These are phyloP conservation scores for Galeopsis tetrahit DNA, from an alignment of 257 asterid genomes.

Conservation along the genomic window DNA sequence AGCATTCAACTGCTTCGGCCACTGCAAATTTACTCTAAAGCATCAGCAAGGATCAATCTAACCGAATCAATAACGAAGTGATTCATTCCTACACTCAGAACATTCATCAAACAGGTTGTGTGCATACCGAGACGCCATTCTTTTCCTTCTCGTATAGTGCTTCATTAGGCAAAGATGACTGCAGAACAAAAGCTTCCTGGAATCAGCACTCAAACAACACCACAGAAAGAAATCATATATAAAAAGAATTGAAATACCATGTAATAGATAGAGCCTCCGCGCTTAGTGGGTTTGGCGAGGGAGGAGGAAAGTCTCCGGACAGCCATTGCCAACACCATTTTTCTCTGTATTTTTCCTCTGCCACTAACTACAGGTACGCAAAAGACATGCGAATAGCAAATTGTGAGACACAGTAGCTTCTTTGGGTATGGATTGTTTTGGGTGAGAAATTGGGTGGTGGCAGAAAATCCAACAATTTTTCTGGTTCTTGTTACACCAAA, in stretches of 20 bases:
- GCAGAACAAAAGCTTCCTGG: conserved; percentile 2
- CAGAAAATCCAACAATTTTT: conserved; percentile 55
- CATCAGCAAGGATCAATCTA: conserved; percentile 12
- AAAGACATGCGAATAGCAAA: conserved; percentile 28
- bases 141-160: conserved; percentile 86
- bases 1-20: conserved; percentile 87
- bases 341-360: conserved; percentile 27
- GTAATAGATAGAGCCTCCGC: conserved; percentile 69
- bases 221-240: background rate
- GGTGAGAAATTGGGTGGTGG: conserved; percentile 68
- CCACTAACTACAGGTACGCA: conserved; percentile 33
- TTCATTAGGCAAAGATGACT: conserved; percentile 80
- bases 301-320: conserved; percentile 76
- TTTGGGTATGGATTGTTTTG: conserved; percentile 30
- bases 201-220: conserved; percentile 8
- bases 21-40: conserved; percentile 44
- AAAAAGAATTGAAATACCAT: conserved; percentile 48
- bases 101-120: conserved; percentile 25
- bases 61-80: background rate
- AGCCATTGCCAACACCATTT: conserved; percentile 89
- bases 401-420: conserved; percentile 13
- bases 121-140: conserved; percentile 69
- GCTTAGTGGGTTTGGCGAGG: conserved; percentile 63
- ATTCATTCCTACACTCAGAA: background rate
- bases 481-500: conserved; percentile 39